phyloP scores from a whole-genome alignment of 106 monocot species.

The Dendrobium catenatum region DNA sequence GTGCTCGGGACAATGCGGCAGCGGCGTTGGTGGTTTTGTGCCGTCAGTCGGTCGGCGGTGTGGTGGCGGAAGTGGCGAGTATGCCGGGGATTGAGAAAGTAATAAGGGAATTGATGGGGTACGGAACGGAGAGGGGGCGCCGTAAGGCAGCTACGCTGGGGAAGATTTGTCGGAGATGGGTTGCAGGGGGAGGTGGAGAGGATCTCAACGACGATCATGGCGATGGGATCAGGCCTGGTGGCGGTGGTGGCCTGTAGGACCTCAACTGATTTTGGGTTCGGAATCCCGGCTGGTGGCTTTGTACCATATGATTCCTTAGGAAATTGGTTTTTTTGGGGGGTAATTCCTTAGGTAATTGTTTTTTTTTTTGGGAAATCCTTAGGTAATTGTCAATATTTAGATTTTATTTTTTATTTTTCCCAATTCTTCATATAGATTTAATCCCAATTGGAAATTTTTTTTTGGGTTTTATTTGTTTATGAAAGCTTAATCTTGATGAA shows the following conservation, averaged over 20 bases:
- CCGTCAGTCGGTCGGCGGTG: conserved; percentile 15
- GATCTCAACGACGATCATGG: background rate
- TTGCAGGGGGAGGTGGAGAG: conserved; percentile 13
- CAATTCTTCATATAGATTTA: no score
- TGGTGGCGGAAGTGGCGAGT: conserved; percentile 18
- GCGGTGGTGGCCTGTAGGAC: background rate
- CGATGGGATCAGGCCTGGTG: background rate
- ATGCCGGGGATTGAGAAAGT: conserved; percentile 55
- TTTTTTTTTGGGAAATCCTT: background rate
- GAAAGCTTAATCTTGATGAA: no score
- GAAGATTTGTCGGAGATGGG: conserved; percentile 50
- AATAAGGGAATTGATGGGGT: conserved; percentile 56
- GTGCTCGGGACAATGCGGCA: conserved; percentile 59
- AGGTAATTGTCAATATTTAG: background rate
- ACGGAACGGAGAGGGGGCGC: conserved; percentile 40
- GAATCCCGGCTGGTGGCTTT: background rate
- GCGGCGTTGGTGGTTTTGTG: conserved; percentile 40
- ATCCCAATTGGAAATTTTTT: no score
- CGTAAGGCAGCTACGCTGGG: conserved; percentile 64
- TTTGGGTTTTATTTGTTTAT: no score
- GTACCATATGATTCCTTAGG: no score
- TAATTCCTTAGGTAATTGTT: background rate
- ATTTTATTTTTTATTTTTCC: no score
- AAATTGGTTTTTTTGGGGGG: background rate
- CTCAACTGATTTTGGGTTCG: background rate